Conservation (phyloP, 352 stramenopile genomes). For the Phytophthora sojae region DNA sequence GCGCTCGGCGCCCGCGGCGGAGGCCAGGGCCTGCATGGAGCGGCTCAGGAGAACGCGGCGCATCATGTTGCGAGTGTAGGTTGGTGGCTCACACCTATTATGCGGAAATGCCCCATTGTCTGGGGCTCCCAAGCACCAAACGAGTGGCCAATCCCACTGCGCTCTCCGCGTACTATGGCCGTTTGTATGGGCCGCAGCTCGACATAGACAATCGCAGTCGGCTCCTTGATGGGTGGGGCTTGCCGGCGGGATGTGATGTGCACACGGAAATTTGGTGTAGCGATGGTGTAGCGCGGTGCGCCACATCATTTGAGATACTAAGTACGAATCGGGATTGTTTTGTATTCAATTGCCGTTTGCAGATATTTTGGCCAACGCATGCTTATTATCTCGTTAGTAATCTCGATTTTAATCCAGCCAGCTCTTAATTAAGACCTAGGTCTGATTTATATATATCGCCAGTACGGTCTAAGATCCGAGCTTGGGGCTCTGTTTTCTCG, state of each 20-base stretch:
- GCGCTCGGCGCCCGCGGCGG: constrained; percentile 18
- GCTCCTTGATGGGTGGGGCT: constrained; percentile 22
- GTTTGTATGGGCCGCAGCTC: constrained; percentile 11
- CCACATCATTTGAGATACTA: too few relatives aligned
- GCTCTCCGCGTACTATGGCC: background rate
- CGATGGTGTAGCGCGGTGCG: background rate
- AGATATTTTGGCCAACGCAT: too few relatives aligned
- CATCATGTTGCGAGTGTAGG: constrained; percentile 30
- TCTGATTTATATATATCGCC: too few relatives aligned
- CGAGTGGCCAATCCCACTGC: constrained; percentile 19
- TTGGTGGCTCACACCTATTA: constrained; percentile 27
- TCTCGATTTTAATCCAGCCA: too few relatives aligned
- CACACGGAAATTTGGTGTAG: background rate
- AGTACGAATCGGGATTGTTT: too few relatives aligned
- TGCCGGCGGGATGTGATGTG: constrained; percentile 3
- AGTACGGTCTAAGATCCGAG: too few relatives aligned
- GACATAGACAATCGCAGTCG: constrained; percentile 25
- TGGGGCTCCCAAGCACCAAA: constrained; percentile 36
- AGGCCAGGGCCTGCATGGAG: constrained; percentile 29
- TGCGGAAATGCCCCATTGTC: constrained; percentile 1
- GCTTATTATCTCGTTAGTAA: too few relatives aligned
- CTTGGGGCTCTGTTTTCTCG: too few relatives aligned
- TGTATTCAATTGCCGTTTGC: too few relatives aligned
- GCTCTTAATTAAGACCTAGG: too few relatives aligned
- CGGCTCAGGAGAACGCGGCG: constrained; percentile 47